Percentiles rank a stretch among this genome's conserved stretches.
Evolutionary conservation across 2,329 filamentous ascomycete genomes (phyloP).

Genomic region (Esteya vermicola): DNA sequence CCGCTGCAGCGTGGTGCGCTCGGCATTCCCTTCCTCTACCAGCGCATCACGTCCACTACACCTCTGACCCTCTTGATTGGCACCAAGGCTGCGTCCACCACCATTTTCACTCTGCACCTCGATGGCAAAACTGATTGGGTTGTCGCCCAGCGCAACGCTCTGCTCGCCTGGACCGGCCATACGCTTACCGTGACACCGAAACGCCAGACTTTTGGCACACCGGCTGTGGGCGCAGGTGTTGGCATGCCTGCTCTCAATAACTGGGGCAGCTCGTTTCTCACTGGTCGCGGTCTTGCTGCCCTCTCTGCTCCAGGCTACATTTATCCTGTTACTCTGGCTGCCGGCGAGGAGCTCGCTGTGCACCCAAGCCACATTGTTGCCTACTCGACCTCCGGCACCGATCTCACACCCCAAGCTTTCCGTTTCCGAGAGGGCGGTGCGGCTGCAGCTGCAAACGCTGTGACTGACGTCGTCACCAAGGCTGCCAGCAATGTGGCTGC

Average conservation of each 20-base stretch:
- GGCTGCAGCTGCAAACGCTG: conserved; percentile 19
- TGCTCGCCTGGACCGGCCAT: conserved; percentile 95
- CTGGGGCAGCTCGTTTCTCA: conserved; percentile 84
- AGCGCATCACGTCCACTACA: conserved; percentile 73
- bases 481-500: background rate
- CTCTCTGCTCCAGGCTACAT: conserved; percentile 78
- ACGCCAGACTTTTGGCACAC: conserved; percentile 21
- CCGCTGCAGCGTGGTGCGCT: conserved; percentile 67
- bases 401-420: conserved; percentile 65
- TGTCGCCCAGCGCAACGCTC: conserved; percentile 69
- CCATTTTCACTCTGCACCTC: conserved; percentile 75
- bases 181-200: conserved; percentile 67
- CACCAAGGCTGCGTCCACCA: conserved; percentile 73
- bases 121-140: conserved; percentile 96
- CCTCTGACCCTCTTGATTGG: conserved; percentile 81
- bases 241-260: no score
- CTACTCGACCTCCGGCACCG: conserved; percentile 67
- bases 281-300: conserved; percentile 74
- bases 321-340: conserved; percentile 67
- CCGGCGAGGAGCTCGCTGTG: conserved; percentile 79
- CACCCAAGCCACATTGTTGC: conserved; percentile 88
- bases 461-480: background rate
- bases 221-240: no score
- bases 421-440: conserved; percentile 36
- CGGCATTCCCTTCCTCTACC: conserved; percentile 90